Percentiles rank a stretch among this genome's conserved stretches.
Conservation (phyloP, 129 eudicot species). For the Ambrosia trifida region DNA sequence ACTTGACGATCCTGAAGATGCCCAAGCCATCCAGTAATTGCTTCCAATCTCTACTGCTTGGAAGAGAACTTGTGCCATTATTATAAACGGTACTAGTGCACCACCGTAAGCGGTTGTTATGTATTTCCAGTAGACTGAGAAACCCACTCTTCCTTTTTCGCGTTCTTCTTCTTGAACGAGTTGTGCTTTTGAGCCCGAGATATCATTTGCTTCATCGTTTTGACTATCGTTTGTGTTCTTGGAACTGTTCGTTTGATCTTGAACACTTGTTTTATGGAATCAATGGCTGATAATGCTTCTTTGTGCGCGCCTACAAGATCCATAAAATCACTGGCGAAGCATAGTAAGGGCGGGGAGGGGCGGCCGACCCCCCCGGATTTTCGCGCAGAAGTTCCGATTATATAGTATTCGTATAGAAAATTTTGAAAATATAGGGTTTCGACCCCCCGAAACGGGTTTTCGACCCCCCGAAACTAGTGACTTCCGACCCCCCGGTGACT, state of each 20-base stretch:
- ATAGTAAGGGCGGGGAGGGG: no score
- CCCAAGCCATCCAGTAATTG: conserved; percentile 98
- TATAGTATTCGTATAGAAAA: no score
- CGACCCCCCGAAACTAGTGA: no score
- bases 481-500: no score
- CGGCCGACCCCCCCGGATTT: no score
- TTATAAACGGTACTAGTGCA: conserved; percentile 62
- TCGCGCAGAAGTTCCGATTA: no score
- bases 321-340: conserved; percentile 61
- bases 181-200: conserved; percentile 40
- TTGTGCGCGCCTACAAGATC: conserved; percentile 87
- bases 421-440: no score
- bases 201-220: conserved; percentile 36
- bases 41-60: conserved; percentile 67
- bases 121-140: conserved; percentile 77
- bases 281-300: conserved; percentile 65
- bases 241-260: background rate
- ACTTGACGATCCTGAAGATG: conserved; percentile 59
- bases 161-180: conserved; percentile 92
- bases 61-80: conserved; percentile 64
- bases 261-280: conserved; percentile 33
- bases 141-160: conserved; percentile 74
- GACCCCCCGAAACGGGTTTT: no score
- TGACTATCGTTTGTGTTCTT: conserved; percentile 17
- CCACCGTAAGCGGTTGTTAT: conserved; percentile 86